Base-by-base conservation (phyloP, 257 asterid species). In the Gynochthodes officinalis region DNA sequence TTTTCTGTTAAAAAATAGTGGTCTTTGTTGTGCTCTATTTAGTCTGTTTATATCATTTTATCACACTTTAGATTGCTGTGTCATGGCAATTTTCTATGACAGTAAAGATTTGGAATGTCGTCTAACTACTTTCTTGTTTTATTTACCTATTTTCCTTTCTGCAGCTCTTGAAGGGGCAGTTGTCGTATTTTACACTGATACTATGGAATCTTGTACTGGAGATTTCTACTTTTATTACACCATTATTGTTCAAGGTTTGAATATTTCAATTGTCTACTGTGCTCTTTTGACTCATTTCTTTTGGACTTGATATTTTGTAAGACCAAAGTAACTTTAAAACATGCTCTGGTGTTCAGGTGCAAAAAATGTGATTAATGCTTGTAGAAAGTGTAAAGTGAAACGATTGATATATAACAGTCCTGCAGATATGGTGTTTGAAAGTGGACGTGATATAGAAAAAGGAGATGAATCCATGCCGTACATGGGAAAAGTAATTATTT, bases 381-480 rank as follows among this genome's bases (percentile, higher is more conserved):
- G 98, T 76, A 89, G 79, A 80, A 92, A 90, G 67, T 87, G 96
- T 75, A 88, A 84, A 63, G 94, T 92, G 77, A 87, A 88, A 79
- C 81, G 49, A 63, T 81, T 92, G 42, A 82, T 90, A 70, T 87
- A 88, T 88, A 92, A 86, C 83, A 88, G 97, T 71, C 87, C 94
- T 71, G 96, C 96, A 70, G 96, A 92, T 65, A 90, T 92, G 43
- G 88, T 90, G 68, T 88, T 83, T 72, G 89, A 88, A 64, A 69
- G 77, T 81, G 73, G 72, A 63, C 86, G 57, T 74, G 90, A 87
- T 73, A 84, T 90, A 73, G 67, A 65, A 33, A 78, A 70, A 59
- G 95, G 96, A 52, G 92, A 92, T 60, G 98, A 92, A 76, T 88
- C 97, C 63, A 79, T 90, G 84, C 95, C 96, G 14, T 90, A 84